Conservation (phyloP, 2,329 filamentous ascomycete genomes). For the Zopfia rhizophila region DNA sequence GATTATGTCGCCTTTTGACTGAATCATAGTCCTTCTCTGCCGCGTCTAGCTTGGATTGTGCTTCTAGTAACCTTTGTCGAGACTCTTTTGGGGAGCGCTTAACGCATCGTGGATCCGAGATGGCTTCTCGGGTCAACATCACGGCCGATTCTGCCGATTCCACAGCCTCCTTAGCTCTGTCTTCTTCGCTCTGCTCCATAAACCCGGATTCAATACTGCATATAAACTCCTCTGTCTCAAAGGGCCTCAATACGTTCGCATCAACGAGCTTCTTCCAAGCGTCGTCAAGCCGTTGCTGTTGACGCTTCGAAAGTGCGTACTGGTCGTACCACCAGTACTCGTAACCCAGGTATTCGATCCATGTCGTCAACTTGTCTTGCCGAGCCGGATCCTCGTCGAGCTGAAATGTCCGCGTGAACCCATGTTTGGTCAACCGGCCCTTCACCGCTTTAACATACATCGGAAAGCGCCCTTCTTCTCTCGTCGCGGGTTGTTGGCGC, state of each 20-base stretch:
- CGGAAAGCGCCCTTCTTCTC: slow-evolving; percentile 31
- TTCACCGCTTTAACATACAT: slow-evolving; percentile 39
- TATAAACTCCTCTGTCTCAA: slow-evolving; percentile 41
- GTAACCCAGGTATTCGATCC: slow-evolving; percentile 54
- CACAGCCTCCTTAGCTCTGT: too few species aligned
- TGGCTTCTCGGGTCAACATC: slow-evolving; percentile 21
- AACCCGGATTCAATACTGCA: too few species aligned
- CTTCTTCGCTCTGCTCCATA: too few species aligned
- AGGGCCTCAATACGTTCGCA: slow-evolving; percentile 35
- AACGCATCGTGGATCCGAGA: slow-evolving; percentile 21
- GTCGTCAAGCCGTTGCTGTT: slow-evolving; percentile 35
- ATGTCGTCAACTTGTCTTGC: slow-evolving; percentile 50
- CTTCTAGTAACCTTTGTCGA: too few species aligned
- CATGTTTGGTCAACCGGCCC: slow-evolving; percentile 39
- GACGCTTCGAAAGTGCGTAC: slow-evolving; percentile 24
- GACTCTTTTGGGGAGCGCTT: too few species aligned
- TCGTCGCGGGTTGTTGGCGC: slow-evolving; percentile 20
- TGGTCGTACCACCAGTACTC: slow-evolving; percentile 37
- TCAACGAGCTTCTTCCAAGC: slow-evolving; percentile 49
- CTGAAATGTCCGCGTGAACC: slow-evolving; percentile 40
- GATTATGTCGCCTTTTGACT: slow-evolving; percentile 29
- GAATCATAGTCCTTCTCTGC: too few species aligned
- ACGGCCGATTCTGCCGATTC: too few species aligned
- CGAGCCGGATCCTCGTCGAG: slow-evolving; percentile 37
- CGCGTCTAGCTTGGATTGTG: too few species aligned